These are phyloP conservation scores for Caloboletus firmus DNA, from an alignment of 1,284 basidiomycete genomes.

Conservation along the genomic window DNA sequence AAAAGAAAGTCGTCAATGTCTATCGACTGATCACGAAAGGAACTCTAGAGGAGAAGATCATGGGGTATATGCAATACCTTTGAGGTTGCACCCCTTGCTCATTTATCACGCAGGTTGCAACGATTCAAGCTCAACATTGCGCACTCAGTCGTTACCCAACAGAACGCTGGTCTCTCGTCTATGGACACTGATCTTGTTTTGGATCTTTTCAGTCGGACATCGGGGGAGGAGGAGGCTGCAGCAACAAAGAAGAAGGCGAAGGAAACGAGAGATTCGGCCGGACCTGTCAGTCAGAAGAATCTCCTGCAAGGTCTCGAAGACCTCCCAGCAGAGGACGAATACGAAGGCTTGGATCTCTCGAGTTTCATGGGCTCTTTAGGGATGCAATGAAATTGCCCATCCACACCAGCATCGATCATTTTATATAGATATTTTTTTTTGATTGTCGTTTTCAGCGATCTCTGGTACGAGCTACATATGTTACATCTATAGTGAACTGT, in stretches of 20 bases:
- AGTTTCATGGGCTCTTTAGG: slow-evolving; percentile 81
- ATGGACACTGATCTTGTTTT: slow-evolving; percentile 99
- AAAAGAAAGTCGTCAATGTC: slow-evolving; percentile 99
- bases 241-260: slow-evolving; percentile 58
- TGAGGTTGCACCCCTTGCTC: slow-evolving; percentile 15
- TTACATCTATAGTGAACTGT: slow-evolving; percentile 38
- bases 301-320: slow-evolving; percentile 86
- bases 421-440: slow-evolving; percentile 18
- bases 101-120: slow-evolving; percentile 66
- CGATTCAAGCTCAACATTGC: slow-evolving; percentile 99
- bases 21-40: slow-evolving; percentile 97
- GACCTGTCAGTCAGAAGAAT: slow-evolving; percentile 70
- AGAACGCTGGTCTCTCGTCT: slow-evolving; percentile 88
- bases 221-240: slow-evolving; percentile 65
- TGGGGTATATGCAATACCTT: slow-evolving; percentile 71
- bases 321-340: slow-evolving; percentile 87
- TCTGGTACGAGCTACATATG: slow-evolving; percentile 31
- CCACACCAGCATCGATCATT: slow-evolving; percentile 13
- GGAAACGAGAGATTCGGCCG: slow-evolving; percentile 51
- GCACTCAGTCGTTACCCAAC: slow-evolving; percentile 94
- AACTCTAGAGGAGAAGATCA: slow-evolving; percentile 98
- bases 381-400: slow-evolving; percentile 27
- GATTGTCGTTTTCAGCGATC: slow-evolving; percentile 15
- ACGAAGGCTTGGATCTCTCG: slow-evolving; percentile 80
- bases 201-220: slow-evolving; percentile 88